Evolutionary conservation across 306 rosid genomes (phyloP).

Genomic region (Urtica urens): DNA sequence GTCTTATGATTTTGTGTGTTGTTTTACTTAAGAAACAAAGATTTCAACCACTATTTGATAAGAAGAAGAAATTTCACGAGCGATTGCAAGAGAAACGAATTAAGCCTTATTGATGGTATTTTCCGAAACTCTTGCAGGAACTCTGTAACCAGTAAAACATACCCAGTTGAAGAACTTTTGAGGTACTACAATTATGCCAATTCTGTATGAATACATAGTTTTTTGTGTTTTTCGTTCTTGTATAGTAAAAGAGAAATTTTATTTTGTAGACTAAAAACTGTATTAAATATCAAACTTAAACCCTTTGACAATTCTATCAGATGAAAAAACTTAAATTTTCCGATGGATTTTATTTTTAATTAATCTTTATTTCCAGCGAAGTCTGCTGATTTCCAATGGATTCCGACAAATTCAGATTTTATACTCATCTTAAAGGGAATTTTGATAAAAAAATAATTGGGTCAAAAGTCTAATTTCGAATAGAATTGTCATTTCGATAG

Average conservation of each 20-base stretch:
- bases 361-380: too few relatives aligned
- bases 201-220: background rate
- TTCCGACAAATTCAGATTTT: too few relatives aligned
- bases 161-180: slow-evolving; percentile 61
- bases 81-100: too few relatives aligned
- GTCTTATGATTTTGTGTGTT: background rate
- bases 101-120: background rate
- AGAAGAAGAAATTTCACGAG: background rate
- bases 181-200: slow-evolving; percentile 30
- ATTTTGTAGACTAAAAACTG: too few relatives aligned
- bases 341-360: too few relatives aligned
- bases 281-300: too few relatives aligned
- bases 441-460: too few relatives aligned
- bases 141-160: slow-evolving; percentile 27
- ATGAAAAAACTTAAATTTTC: slow-evolving; percentile 26
- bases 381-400: too few relatives aligned
- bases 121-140: slow-evolving; percentile 37
- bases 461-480: too few relatives aligned
- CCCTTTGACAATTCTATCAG: background rate
- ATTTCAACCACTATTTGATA: background rate
- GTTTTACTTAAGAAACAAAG: background rate
- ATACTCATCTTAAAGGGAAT: too few relatives aligned
- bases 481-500: too few relatives aligned
- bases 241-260: too few relatives aligned
- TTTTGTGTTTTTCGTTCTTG: background rate